Evolutionary conservation across 208 protist genomes (phyloP).

Genomic region (Kentomonas sorsogonicus): DNA sequence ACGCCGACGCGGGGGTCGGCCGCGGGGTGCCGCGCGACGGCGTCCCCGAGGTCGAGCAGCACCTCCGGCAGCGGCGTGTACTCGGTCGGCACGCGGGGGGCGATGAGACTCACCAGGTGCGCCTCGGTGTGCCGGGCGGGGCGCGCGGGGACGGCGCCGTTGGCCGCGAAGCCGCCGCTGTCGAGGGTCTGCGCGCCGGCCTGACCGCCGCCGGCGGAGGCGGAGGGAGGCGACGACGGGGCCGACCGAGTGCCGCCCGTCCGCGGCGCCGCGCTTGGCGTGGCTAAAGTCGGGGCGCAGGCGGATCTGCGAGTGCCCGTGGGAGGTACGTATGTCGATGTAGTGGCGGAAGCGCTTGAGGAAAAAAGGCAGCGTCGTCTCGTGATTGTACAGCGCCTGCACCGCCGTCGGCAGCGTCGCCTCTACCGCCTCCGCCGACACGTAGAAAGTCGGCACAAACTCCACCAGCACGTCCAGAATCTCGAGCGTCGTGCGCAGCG

Average conservation of each 20-base stretch:
- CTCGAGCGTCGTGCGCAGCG: neutral
- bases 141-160: conserved; percentile 14
- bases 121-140: conserved; percentile 76
- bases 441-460: neutral
- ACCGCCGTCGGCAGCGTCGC: neutral
- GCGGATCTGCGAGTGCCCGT: conserved; percentile 50
- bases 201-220: too few species aligned
- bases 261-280: conserved; percentile 54
- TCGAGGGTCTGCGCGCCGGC: too few species aligned
- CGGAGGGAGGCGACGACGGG: too few species aligned
- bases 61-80: conserved; percentile 67
- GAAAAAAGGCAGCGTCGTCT: conserved; percentile 50
- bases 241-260: conserved; percentile 49
- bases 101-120: conserved; percentile 57
- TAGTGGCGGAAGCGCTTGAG: conserved; percentile 75
- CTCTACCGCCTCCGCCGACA: neutral
- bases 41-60: conserved; percentile 67
- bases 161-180: too few species aligned
- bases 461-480: neutral
- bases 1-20: conserved; percentile 77
- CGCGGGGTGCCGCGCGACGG: conserved; percentile 69
- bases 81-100: conserved; percentile 50
- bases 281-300: conserved; percentile 61
- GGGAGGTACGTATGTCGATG: conserved; percentile 52
- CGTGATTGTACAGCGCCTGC: conserved; percentile 1